phyloP scores from a whole-genome alignment of 768 basidiomycete species.

The Auricularia heimuer region DNA sequence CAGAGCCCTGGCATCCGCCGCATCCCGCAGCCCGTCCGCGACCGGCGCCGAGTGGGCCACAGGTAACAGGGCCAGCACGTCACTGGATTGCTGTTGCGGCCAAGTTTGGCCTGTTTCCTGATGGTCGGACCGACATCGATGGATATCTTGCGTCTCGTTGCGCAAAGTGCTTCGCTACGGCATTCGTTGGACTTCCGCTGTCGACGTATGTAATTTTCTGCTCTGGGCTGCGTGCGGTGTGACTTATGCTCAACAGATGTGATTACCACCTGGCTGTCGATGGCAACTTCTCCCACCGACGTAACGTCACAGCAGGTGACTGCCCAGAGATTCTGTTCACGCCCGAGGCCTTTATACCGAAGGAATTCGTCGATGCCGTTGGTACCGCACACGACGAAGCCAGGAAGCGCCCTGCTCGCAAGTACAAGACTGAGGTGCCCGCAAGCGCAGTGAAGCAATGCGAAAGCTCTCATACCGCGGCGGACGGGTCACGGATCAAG shows the following conservation, averaged over 20 bases:
- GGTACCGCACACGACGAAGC: conserved; percentile 18
- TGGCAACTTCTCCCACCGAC: conserved; percentile 32
- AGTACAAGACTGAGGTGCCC: conserved; percentile 15
- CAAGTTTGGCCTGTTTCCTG: too few species aligned
- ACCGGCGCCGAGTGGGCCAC: too few species aligned
- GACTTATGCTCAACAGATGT: conserved; percentile 17
- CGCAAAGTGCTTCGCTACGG: too few species aligned
- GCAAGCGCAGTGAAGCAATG: conserved; percentile 20
- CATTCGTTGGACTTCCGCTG: too few species aligned
- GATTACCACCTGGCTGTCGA: conserved; percentile 29
- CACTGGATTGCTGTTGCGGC: too few species aligned
- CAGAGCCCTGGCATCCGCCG: too few species aligned
- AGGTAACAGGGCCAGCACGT: too few species aligned
- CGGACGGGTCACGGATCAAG: neutral
- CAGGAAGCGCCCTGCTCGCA: conserved; percentile 12
- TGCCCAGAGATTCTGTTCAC: conserved; percentile 28
- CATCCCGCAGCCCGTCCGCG: too few species aligned
- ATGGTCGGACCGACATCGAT: too few species aligned
- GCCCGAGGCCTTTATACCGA: conserved; percentile 25
- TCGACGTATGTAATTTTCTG: too few species aligned
- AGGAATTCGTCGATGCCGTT: conserved; percentile 24
- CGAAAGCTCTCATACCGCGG: neutral
- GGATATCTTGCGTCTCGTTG: too few species aligned
- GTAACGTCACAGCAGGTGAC: conserved; percentile 21
- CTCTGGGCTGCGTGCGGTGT: too few species aligned